Percentiles rank a stretch among this genome's conserved stretches.
These are phyloP conservation scores for Fraxinus ornus DNA, from an alignment of 305 asterid genomes.

Conservation along the genomic window DNA sequence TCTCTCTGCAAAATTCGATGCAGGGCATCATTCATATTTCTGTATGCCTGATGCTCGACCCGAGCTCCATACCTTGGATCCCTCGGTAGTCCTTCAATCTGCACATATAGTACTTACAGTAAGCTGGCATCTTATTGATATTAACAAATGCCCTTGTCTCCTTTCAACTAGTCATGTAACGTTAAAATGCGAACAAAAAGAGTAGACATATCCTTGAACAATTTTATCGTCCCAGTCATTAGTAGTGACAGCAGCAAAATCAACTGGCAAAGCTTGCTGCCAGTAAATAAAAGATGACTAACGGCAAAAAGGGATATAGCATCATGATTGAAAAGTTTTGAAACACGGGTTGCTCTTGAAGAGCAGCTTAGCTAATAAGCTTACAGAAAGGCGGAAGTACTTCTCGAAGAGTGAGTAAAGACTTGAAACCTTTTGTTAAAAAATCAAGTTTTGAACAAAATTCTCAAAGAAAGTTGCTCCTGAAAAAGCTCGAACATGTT, in stretches of 20 bases:
- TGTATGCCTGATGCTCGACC: slow-evolving; percentile 65
- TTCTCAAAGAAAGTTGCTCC: background rate
- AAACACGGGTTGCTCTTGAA: background rate
- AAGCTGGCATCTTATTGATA: background rate
- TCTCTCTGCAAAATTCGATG: slow-evolving; percentile 48
- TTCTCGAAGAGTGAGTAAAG: background rate
- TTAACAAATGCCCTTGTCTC: background rate
- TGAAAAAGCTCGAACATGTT: background rate
- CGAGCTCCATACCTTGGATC: slow-evolving; percentile 89
- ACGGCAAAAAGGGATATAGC: background rate
- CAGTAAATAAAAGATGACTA: background rate
- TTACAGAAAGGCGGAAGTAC: background rate
- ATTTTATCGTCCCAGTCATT: background rate
- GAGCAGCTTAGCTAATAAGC: background rate
- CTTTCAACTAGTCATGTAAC: background rate
- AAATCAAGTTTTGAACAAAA: background rate
- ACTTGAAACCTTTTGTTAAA: background rate
- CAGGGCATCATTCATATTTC: slow-evolving; percentile 68
- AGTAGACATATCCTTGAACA: background rate
- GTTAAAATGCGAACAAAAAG: background rate
- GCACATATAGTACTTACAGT: slow-evolving; percentile 4
- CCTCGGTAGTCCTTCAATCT: slow-evolving; percentile 83
- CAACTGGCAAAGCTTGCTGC: background rate
- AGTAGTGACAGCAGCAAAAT: background rate
- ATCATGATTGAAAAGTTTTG: background rate